Base-by-base conservation (phyloP, 2,329 filamentous ascomycete genomes). In the Aspergillus sojae region DNA sequence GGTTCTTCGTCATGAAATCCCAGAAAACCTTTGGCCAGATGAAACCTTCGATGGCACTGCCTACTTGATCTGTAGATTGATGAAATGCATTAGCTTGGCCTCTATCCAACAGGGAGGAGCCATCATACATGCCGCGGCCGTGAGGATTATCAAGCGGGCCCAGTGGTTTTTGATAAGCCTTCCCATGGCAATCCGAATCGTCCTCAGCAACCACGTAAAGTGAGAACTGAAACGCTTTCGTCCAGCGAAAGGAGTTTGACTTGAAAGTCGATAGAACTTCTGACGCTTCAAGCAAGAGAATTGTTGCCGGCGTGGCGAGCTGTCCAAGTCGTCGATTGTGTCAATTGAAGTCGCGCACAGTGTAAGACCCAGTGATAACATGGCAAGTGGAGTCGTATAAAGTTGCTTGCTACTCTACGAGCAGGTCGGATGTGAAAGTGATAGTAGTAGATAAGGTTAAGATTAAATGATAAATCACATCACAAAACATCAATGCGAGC, bases 11-110 rank as follows among this genome's bases (percentile, higher is more conserved):
- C 69, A 95, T 81, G 78, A 97, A 97, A 80, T 99, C 95, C 91
- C 92, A 99, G 82, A 99, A 96, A 75, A 99, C 90, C 79, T 99
- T 99, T 69, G 95, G 95, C 93, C 94, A 99, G 86, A 99, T 94
- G 85, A 95, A 97, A 74, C 88, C 89, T 81, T 96, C 88, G 62
- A 99, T 81, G 19, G 91, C 89, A 65, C 93, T 93, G 64, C 84
- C 88, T 67, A 97, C 80, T 86, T 99, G 95, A 78, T 97, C 93
- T 97, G 74, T 45, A 52, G 10, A 36, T n/a, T 21, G 45, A 53
- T 19, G 53, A 10, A 36, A 46, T 32, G 23, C 53, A 57, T 71
- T 67, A 64, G 39, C 48, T 67, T 57, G 59, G 63, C 12, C 30
- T 50, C 50, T 45, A 46, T 52, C 4, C 30, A 28, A 11, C 54